Evolutionary conservation across 2,329 filamentous ascomycete genomes (phyloP).

Genomic region (Fusarium annulatum): DNA sequence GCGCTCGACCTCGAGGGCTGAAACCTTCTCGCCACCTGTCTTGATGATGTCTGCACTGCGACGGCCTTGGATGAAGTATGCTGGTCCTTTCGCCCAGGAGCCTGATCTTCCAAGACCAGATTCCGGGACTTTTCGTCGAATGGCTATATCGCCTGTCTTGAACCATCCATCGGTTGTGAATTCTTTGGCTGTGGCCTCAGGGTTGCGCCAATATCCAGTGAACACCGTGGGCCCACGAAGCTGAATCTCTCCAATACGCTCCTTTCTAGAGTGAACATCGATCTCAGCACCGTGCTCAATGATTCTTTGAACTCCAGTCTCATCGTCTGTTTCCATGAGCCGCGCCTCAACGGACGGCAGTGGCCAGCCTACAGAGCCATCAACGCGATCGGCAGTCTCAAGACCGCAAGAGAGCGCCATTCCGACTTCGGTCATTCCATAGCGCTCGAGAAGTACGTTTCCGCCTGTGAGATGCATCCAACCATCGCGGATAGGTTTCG

Average conservation of each 20-base stretch:
- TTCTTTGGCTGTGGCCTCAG: slow-evolving; percentile 4
- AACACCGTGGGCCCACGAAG: slow-evolving; percentile 8
- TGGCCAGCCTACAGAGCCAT: slow-evolving; percentile 94
- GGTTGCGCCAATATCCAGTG: slow-evolving; percentile 4
- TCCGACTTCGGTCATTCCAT: slow-evolving; percentile 98
- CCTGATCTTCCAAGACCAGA: slow-evolving; percentile 56
- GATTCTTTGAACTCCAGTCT: slow-evolving; percentile 69
- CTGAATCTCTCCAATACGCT: slow-evolving; percentile 86
- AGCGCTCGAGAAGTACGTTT: slow-evolving; percentile 94
- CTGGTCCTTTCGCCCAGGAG: slow-evolving; percentile 71
- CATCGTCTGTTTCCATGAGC: slow-evolving; percentile 76
- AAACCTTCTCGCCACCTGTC: slow-evolving; percentile 91
- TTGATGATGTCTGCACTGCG: slow-evolving; percentile 97
- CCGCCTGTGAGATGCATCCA: slow-evolving; percentile 83
- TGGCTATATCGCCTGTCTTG: slow-evolving; percentile 15
- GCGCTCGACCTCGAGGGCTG: slow-evolving; percentile 91
- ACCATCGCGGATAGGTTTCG: slow-evolving; percentile 85
- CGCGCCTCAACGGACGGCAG: slow-evolving; percentile 87
- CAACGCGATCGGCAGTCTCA: slow-evolving; percentile 78
- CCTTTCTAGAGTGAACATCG: slow-evolving; percentile 60
- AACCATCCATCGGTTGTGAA: slow-evolving; percentile 14
- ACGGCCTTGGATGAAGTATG: slow-evolving; percentile 93
- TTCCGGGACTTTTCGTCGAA: slow-evolving; percentile 50
- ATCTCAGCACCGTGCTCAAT: slow-evolving; percentile 72
- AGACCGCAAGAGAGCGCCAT: slow-evolving; percentile 98